phyloP scores from a whole-genome alignment of 495 filamentous ascomycete genomes.

The Cercophora samala region DNA sequence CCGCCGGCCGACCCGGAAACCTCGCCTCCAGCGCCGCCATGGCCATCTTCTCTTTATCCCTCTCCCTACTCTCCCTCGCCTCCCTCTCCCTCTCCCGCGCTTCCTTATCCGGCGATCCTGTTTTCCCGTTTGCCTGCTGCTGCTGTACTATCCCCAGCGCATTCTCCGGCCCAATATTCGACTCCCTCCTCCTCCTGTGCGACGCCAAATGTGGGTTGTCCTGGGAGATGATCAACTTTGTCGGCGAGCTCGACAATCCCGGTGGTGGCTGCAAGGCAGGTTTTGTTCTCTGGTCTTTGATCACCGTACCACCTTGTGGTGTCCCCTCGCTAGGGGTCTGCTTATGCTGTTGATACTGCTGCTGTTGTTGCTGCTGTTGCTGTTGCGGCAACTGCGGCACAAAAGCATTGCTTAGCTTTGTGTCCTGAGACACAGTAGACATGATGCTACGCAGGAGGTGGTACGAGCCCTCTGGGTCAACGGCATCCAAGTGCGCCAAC shows the following conservation, averaged over 20 bases:
- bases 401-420: conserved; percentile 40
- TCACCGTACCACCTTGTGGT: conserved; percentile 45
- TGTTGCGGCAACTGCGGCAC: conserved; percentile 19
- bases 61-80: conserved; percentile 20
- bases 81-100: conserved; percentile 13
- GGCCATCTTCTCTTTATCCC: conserved; percentile 46
- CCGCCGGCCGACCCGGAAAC: conserved; percentile 47
- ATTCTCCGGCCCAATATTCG: conserved; percentile 35
- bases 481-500: conserved; percentile 75
- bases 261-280: conserved; percentile 23
- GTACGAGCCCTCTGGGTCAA: conserved; percentile 89
- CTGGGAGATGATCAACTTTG: conserved; percentile 69
- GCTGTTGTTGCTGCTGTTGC: background rate
- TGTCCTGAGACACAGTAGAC: conserved; percentile 40
- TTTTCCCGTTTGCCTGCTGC: conserved; percentile 16
- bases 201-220: conserved; percentile 83
- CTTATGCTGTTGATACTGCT: conserved; percentile 6
- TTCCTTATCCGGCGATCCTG: conserved; percentile 20
- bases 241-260: conserved; percentile 34
- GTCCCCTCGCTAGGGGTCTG: conserved; percentile 32
- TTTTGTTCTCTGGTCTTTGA: conserved; percentile 35
- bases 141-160: background rate
- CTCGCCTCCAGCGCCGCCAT: conserved; percentile 45
- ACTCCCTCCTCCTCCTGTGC: conserved; percentile 67
- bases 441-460: conserved; percentile 72